Percentiles rank a stretch among this genome's conserved stretches.
These are phyloP conservation scores for Pezizomycotina sp. DNA, from an alignment of 2,329 filamentous ascomycete genomes.

Conservation along the genomic window DNA sequence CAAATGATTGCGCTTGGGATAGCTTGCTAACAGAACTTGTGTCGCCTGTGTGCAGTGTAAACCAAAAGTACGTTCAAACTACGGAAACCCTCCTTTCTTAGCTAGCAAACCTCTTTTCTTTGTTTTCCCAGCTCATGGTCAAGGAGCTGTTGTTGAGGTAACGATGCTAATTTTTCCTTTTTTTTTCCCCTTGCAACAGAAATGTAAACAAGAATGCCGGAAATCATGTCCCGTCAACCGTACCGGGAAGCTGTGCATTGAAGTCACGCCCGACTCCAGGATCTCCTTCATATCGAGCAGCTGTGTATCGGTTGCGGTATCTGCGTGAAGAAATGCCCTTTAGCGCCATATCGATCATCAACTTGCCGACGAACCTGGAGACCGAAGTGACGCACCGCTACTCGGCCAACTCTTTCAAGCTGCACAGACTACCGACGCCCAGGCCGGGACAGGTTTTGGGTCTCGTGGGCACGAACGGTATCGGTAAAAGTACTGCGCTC, in stretches of 20 bases:
- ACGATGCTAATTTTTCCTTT: conserved; percentile 23
- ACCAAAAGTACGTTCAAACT: conserved; percentile 47
- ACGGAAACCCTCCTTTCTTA: conserved; percentile 11
- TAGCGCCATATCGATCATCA: conserved; percentile 93
- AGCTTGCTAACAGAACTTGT: conserved; percentile 30
- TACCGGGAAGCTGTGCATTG: conserved; percentile 93
- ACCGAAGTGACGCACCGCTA: conserved; percentile 96
- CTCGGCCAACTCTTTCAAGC: conserved; percentile 98
- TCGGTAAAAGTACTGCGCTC: conserved; percentile 97
- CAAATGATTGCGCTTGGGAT: conserved; percentile 20
- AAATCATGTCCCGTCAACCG: conserved; percentile 96
- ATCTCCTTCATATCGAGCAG: conserved; percentile 93
- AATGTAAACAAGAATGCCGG: conserved; percentile 98
- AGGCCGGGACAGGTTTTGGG: conserved; percentile 88
- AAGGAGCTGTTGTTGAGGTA: conserved; percentile 22
- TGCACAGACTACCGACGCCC: conserved; percentile 90
- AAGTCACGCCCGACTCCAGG: conserved; percentile 73
- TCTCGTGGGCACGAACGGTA: conserved; percentile 98
- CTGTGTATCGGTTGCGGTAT: conserved; percentile 98
- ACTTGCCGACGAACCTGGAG: conserved; percentile 97
- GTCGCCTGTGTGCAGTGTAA: conserved; percentile 51
- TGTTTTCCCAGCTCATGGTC: conserved; percentile 7
- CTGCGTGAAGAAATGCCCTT: conserved; percentile 99
- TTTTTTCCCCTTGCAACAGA: conserved; percentile 38
- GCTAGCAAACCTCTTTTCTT: conserved; percentile 4